Conservation (phyloP, 169 alveolate species). For the Plasmodium billcollinsi region DNA sequence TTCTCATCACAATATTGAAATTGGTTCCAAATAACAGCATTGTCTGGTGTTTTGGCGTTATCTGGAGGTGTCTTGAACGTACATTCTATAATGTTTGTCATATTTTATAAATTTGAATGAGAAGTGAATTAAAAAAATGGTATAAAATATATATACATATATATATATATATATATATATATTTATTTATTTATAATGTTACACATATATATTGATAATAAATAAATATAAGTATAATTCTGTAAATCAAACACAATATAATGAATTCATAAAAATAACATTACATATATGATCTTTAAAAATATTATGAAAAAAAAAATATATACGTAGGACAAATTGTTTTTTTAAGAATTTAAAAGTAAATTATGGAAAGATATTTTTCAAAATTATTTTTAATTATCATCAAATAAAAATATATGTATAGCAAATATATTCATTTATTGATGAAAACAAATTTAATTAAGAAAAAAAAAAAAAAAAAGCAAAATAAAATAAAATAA, state of each 20-base stretch:
- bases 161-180: slow-evolving; percentile 10
- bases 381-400: neutral
- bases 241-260: neutral
- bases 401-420: neutral
- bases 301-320: neutral
- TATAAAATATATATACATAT: neutral
- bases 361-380: neutral
- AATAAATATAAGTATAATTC: neutral
- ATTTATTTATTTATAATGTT: no score
- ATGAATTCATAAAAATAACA: neutral
- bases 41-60: slow-evolving; percentile 56
- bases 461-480: neutral
- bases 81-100: slow-evolving; percentile 75
- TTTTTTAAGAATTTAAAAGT: neutral
- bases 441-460: neutral
- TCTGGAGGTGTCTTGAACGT: slow-evolving; percentile 72
- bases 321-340: neutral
- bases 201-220: neutral
- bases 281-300: neutral
- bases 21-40: slow-evolving; percentile 71
- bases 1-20: slow-evolving; percentile 71
- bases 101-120: neutral
- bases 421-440: neutral
- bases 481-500: neutral
- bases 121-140: slow-evolving; percentile 6